These are phyloP conservation scores for Saposhnikovia divaricata DNA, from an alignment of 129 eudicot genomes.

Conservation along the genomic window DNA sequence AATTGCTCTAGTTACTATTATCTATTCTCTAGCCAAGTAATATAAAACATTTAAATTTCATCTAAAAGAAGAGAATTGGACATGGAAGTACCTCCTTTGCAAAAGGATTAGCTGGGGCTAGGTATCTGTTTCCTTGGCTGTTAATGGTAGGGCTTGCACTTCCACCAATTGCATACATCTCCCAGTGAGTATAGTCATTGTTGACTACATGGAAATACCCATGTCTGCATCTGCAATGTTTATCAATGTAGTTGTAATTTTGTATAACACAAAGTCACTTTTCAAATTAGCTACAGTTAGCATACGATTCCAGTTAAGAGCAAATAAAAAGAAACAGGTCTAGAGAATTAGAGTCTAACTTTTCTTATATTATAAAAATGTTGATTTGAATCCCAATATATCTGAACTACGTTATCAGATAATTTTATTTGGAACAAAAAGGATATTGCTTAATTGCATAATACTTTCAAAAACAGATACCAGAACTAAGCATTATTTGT, in stretches of 20 bases:
- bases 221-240: conserved; percentile 74
- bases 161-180: conserved; percentile 95
- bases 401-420: neutral
- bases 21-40: neutral
- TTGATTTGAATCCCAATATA: neutral
- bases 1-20: neutral
- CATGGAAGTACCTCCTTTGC: conserved; percentile 66
- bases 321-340: neutral
- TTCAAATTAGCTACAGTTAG: neutral
- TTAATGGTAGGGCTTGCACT: conserved; percentile 85
- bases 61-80: neutral
- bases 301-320: neutral
- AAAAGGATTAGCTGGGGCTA: conserved; percentile 71
- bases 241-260: neutral
- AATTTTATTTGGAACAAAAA: neutral
- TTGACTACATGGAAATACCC: conserved; percentile 96
- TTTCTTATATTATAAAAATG: neutral
- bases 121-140: conserved; percentile 82
- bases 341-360: too few species aligned
- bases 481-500: neutral
- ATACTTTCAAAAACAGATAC: neutral
- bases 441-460: neutral
- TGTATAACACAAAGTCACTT: neutral
- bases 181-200: conserved; percentile 97
- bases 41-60: neutral